Evolutionary conservation across 1,139 yeast species (phyloP).

Genomic region (Blastobotrys arbuscula): DNA sequence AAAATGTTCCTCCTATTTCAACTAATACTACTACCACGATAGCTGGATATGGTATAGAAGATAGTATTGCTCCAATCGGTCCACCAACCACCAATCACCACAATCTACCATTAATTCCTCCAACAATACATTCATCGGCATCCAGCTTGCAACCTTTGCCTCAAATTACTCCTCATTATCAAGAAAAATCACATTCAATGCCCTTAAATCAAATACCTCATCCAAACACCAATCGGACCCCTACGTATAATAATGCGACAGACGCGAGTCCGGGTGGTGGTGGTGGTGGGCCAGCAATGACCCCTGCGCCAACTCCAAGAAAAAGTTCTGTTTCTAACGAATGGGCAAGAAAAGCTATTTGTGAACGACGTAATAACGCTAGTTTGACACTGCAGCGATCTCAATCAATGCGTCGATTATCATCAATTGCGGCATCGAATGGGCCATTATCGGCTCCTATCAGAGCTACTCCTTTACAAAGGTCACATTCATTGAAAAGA

Average conservation of each 20-base stretch:
- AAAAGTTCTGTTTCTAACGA: slow-evolving; percentile 1
- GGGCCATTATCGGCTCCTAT: slow-evolving; percentile 17
- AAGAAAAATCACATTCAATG: neutral
- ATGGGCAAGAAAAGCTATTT: slow-evolving; percentile 10
- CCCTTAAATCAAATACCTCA: neutral
- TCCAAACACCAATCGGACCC: neutral
- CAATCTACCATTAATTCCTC: neutral
- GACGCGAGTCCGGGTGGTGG: neutral
- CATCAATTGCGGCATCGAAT: neutral
- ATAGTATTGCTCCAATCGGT: neutral
- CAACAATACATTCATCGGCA: neutral
- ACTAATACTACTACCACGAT: neutral
- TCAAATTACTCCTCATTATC: neutral
- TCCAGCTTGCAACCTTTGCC: neutral
- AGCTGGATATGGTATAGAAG: neutral
- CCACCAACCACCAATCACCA: neutral
- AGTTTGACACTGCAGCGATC: slow-evolving; percentile 8
- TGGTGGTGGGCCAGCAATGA: neutral
- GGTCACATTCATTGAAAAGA: slow-evolving; percentile 14
- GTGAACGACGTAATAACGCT: slow-evolving; percentile 12
- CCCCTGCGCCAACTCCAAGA: slow-evolving; percentile 3
- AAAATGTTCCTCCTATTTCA: neutral
- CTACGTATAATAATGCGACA: neutral
- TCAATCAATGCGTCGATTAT: slow-evolving; percentile 8
- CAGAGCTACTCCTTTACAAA: slow-evolving; percentile 11